Conservation (phyloP, 2,329 filamentous ascomycete species). For the Onygenales sp. region DNA sequence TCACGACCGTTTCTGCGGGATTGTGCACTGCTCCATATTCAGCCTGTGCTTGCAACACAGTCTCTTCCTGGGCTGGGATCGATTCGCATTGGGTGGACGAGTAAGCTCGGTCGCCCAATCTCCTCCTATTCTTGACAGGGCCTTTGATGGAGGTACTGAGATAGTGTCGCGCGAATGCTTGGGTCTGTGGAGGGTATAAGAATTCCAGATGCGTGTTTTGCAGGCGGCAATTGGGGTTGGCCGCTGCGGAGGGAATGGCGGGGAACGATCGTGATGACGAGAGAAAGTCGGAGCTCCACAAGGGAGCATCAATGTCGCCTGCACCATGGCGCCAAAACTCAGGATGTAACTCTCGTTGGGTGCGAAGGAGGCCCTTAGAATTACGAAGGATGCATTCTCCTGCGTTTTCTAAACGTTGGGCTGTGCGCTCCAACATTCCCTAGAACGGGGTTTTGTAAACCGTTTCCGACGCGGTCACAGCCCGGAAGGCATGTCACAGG, state of each 20-base stretch:
- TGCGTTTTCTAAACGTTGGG: conserved; percentile 41
- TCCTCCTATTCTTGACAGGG: conserved; percentile 9
- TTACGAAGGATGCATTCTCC: conserved; percentile 37
- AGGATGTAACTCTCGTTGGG: conserved; percentile 24
- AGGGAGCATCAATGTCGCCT: conserved; percentile 19
- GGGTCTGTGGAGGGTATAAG: conserved; percentile 27
- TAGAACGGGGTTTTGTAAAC: conserved; percentile 6
- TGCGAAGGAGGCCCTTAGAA: conserved; percentile 29
- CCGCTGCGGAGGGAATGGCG: background rate
- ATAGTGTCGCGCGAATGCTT: conserved; percentile 8
- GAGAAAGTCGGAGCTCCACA: conserved; percentile 26
- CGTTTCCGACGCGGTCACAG: conserved; percentile 19
- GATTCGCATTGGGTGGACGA: conserved; percentile 10
- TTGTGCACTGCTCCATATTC: background rate
- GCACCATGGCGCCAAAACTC: conserved; percentile 27
- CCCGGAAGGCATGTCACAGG: conserved; percentile 14
- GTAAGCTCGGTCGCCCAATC: conserved; percentile 11
- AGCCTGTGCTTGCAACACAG: background rate
- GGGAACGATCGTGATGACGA: conserved; percentile 10
- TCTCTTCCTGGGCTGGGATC: background rate
- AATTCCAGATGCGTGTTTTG: conserved; percentile 24
- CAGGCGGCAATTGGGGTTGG: background rate
- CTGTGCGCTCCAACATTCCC: conserved; percentile 45
- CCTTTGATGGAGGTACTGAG: background rate
- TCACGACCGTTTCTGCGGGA: too few relatives aligned